Base-by-base conservation (phyloP, 2,329 filamentous ascomycete species). In the Fusarium sarcochroum region DNA sequence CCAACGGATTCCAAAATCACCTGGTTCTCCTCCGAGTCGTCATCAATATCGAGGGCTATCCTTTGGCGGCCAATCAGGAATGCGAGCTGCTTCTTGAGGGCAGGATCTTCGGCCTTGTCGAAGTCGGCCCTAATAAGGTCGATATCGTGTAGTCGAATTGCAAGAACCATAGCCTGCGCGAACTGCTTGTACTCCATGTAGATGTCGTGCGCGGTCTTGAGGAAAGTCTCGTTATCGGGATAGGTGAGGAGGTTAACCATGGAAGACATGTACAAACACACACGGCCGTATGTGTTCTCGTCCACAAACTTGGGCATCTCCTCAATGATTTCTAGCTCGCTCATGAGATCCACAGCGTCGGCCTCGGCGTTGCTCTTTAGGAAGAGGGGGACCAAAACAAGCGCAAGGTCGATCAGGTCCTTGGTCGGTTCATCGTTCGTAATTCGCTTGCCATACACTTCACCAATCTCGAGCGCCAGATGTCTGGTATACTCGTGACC, bases 221-320 rank as follows among this genome's bases (percentile, higher is more conserved):
- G 90, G 82, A 99, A 98, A 74, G 93, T 90, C 77, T 98, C 93
- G 80, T 99, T 98, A 81, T 99, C 96, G 42, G 96, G 96, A 77
- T 97, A 98, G 54, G 96, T 98, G 79, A 99, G 89, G 20, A 99
- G 88, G 77, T 96, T 97, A 72, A 99, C 96, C 93, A 98, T 98
- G 84, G 93, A 97, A 74, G 97, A 93, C 91, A 99, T 97, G 83
- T 99, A 99, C 72, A 99, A 83, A 78, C 96, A 98, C 57, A 98
- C 96, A 76, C 96, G 87, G 52, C 92, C 86, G 79, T 97, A 99
- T 25, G 94, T 98, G 81, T 98, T 91, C 79, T 97, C 91, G 79
- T 99, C 96, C 52, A 99, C 87, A 75, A 94, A 97, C 71, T 93
- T 87, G 58, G 93, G 90, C 45, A 99, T 92, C 76, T 94, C 85